These are phyloP conservation scores for Coniochaeta prunicola DNA, from an alignment of 2,329 filamentous ascomycete genomes.

Conservation along the genomic window DNA sequence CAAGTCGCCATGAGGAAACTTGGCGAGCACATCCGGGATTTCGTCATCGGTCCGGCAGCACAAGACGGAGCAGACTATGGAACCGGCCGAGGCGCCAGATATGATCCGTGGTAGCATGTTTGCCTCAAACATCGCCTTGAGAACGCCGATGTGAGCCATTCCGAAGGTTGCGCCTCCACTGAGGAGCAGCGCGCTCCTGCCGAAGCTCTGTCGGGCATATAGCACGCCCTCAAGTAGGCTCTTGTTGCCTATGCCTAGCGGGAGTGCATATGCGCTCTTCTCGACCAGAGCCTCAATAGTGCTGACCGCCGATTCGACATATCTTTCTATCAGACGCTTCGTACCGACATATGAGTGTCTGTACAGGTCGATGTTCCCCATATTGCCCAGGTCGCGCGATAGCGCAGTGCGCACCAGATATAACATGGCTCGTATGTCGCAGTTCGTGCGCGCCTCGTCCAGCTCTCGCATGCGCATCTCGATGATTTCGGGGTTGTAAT, in stretches of 20 bases:
- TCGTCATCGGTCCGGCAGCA: slow-evolving; percentile 74
- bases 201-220: slow-evolving; percentile 70
- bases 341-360: slow-evolving; percentile 79
- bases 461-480: slow-evolving; percentile 63
- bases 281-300: slow-evolving; percentile 69
- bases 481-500: slow-evolving; percentile 67
- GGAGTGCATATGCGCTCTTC: slow-evolving; percentile 37
- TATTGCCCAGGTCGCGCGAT: slow-evolving; percentile 74
- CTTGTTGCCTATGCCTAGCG: slow-evolving; percentile 49
- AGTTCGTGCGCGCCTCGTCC: slow-evolving; percentile 63
- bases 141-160: slow-evolving; percentile 85
- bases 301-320: slow-evolving; percentile 71
- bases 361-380: slow-evolving; percentile 78
- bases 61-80: slow-evolving; percentile 75
- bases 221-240: slow-evolving; percentile 61
- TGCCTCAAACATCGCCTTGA: slow-evolving; percentile 72
- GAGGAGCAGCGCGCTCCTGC: slow-evolving; percentile 73
- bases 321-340: slow-evolving; percentile 78
- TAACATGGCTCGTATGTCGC: slow-evolving; percentile 71
- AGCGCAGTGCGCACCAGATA: slow-evolving; percentile 74
- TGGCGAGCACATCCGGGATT: slow-evolving; percentile 59
- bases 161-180: slow-evolving; percentile 86
- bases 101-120: slow-evolving; percentile 77
- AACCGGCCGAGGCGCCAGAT: slow-evolving; percentile 80
- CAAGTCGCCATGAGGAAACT: slow-evolving; percentile 74